A percentile compares a stretch with the other conserved stretches of the same genome.
Conservation (phyloP, 2,329 filamentous ascomycete species). For the Bimuria novae-zelandiae region DNA sequence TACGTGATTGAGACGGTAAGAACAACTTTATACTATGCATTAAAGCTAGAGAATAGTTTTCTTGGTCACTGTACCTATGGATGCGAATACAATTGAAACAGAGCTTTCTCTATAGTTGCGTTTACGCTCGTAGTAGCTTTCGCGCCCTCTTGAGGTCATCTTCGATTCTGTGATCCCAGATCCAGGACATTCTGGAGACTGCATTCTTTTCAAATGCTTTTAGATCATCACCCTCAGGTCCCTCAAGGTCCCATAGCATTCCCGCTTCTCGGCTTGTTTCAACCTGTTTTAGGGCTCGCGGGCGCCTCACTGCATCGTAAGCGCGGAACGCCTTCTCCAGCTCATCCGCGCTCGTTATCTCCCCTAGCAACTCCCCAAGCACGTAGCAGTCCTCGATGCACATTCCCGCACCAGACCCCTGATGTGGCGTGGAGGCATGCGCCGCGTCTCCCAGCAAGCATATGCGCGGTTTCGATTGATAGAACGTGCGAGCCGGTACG, state of each 20-base stretch:
- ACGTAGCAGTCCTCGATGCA: slow-evolving; percentile 60
- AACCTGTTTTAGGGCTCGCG: slow-evolving; percentile 48
- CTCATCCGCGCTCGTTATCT: slow-evolving; percentile 13
- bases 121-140: slow-evolving; percentile 5
- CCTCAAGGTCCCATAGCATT: slow-evolving; percentile 47
- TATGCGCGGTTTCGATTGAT: slow-evolving; percentile 36
- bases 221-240: slow-evolving; percentile 38
- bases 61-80: background rate
- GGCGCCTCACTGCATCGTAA: slow-evolving; percentile 47
- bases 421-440: slow-evolving; percentile 58
- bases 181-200: slow-evolving; percentile 42
- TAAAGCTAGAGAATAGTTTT: background rate
- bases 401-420: slow-evolving; percentile 60
- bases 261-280: slow-evolving; percentile 47
- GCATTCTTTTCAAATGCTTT: slow-evolving; percentile 38
- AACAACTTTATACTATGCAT: no score
- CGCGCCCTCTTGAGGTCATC: slow-evolving; percentile 35
- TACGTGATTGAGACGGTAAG: background rate
- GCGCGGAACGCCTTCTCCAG: slow-evolving; percentile 43
- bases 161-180: slow-evolving; percentile 48
- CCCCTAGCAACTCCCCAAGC: slow-evolving; percentile 46
- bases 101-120: no score
- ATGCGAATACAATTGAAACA: background rate
- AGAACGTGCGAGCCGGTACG: slow-evolving; percentile 48
- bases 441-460: slow-evolving; percentile 61